Conservation (phyloP, 495 filamentous ascomycete species). For the Penicillium riverlandense region DNA sequence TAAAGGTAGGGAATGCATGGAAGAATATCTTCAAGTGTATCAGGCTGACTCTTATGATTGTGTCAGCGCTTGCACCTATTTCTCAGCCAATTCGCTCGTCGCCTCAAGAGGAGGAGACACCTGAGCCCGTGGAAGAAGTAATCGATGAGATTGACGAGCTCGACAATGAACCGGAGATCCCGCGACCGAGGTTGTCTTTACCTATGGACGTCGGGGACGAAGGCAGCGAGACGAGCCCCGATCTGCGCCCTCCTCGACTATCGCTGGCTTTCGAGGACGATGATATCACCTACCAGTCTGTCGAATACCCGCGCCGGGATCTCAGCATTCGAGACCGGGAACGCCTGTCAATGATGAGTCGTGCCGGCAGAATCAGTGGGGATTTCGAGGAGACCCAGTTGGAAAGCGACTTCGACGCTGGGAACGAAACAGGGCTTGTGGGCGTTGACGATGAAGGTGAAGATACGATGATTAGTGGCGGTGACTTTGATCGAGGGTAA, state of each 20-base stretch:
- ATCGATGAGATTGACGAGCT: constrained; percentile 45
- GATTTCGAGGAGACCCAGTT: constrained; percentile 43
- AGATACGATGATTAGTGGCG: constrained; percentile 25
- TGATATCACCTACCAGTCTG: constrained; percentile 58
- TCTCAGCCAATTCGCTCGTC: constrained; percentile 54
- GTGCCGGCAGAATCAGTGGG: constrained; percentile 56
- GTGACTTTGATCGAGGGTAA: constrained; percentile 38
- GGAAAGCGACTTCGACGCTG: constrained; percentile 45
- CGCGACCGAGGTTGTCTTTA: constrained; percentile 61
- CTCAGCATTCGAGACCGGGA: constrained; percentile 41
- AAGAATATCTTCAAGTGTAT: neutral
- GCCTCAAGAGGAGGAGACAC: constrained; percentile 28
- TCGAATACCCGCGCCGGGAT: constrained; percentile 63
- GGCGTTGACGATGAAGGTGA: constrained; percentile 27
- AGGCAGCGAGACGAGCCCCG: constrained; percentile 32
- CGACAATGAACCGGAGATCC: constrained; percentile 58
- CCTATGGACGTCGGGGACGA: constrained; percentile 54
- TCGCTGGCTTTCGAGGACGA: constrained; percentile 62
- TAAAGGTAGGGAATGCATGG: constrained; percentile 30
- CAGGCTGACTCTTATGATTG: neutral
- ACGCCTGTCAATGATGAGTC: constrained; percentile 47
- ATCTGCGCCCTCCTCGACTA: constrained; percentile 51
- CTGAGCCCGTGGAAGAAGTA: constrained; percentile 15
- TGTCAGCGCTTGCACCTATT: constrained; percentile 48
- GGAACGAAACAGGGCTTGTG: constrained; percentile 33